phyloP scores from a whole-genome alignment of 2,329 filamentous ascomycete species.

The Acrodontium crateriforme region DNA sequence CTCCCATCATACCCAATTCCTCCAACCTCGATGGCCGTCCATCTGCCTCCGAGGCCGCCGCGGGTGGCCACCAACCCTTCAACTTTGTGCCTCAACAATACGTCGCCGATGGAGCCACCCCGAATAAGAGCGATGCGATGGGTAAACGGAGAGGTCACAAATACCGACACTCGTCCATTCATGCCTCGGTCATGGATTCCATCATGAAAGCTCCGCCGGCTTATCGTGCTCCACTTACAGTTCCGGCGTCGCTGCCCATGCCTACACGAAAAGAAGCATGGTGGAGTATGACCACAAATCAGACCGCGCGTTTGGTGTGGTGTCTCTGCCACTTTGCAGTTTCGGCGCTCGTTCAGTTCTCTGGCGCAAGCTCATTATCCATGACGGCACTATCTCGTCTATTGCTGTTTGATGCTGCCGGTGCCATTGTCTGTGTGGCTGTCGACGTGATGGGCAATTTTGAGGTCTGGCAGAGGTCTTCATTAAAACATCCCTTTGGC shows the following conservation, averaged over 20 bases:
- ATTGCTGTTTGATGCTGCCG: conserved; percentile 88
- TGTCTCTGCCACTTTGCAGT: conserved; percentile 77
- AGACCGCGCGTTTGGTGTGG: conserved; percentile 74
- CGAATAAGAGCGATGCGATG: conserved; percentile 63
- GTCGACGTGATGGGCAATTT: conserved; percentile 95
- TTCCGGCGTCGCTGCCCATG: conserved; percentile 83
- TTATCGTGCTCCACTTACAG: conserved; percentile 70
- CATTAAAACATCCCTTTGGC: conserved; percentile 79
- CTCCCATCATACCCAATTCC: conserved; percentile 6
- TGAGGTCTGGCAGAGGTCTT: conserved; percentile 90
- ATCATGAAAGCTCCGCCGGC: conserved; percentile 78
- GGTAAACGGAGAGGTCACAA: conserved; percentile 89
- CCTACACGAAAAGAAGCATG: conserved; percentile 81
- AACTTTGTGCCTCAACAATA: conserved; percentile 67
- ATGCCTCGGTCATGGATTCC: conserved; percentile 77
- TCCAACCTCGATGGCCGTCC: too few species aligned
- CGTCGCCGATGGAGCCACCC: conserved; percentile 18
- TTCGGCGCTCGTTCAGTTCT: conserved; percentile 74
- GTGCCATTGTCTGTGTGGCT: conserved; percentile 76
- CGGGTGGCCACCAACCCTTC: conserved; percentile 54
- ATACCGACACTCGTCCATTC: conserved; percentile 90
- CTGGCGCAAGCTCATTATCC: conserved; percentile 70
- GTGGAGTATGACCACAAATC: conserved; percentile 77
- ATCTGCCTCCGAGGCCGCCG: conserved; percentile 1
- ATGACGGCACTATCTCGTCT: conserved; percentile 87